Evolutionary conservation across 768 basidiomycete species (phyloP), one percentile per base, ranked within the genome.

Genomic region (Auriculariales sp.): DNA sequence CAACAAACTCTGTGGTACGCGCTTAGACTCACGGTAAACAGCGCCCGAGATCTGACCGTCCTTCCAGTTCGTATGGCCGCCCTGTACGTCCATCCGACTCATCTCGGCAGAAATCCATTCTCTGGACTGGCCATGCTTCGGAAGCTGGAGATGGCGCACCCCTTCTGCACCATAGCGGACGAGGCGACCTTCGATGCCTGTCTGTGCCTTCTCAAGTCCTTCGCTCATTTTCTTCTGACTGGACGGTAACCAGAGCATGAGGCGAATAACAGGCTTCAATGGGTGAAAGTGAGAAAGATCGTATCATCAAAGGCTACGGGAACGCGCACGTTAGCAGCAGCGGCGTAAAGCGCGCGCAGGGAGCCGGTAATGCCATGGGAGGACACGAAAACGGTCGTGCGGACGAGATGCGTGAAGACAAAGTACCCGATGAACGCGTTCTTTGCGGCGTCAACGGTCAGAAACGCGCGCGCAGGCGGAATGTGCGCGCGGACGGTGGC

Each of bases 61-160:
- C 47, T 66, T 70, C 79, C 83, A 92, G 49, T 78, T 66, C 2
- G 70, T 64, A 33, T 68, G 58, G 15, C 59, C 56, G 15, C 64
- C 68, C 52, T 78, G 77, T 24, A 57, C 60, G 62, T 91, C 85
- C 83, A 91, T 89, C 57, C 70, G 75, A 22, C 77, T 74, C 83
- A 91, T 88, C 60, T 89, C 83, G 6, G 69, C 70, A 17, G 79
- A 53, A 53, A 92, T 84, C 83, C 83, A 86, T 52, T 82, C 82
- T 6, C 74, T 52, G 0, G 78, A 67, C 54, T 77, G 71, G 12
- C 89, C 86, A 25, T 75, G 64, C 1, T 66, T 64, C 0, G 89
- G 88, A 0, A 92, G 67, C 2, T 73, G 56, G 1, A 86, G 70
- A 59, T 90, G 77, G 3, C 84, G 74, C 1, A 73, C 68, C 4